Evolutionary conservation across 1,284 basidiomycete genomes (phyloP).

Genomic region (Moniliophthora roreri): DNA sequence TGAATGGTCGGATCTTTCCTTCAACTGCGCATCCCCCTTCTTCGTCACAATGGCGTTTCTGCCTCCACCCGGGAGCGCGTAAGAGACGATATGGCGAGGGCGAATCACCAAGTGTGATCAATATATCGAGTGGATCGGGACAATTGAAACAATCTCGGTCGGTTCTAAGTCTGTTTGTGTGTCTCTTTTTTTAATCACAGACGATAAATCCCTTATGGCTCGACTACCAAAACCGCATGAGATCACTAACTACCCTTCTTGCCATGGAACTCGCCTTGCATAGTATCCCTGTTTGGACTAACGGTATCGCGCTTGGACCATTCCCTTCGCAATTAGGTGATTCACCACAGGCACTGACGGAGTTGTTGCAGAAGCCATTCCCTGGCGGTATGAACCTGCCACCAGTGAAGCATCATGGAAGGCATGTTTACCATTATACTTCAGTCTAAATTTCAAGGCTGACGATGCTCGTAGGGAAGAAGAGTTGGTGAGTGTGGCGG

Average conservation of each 20-base stretch:
- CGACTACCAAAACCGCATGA: background rate
- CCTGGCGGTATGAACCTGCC: background rate
- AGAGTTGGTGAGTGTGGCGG: background rate
- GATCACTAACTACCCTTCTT: background rate
- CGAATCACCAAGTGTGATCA: background rate
- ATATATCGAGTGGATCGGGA: constrained; percentile 3
- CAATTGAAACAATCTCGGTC: constrained; percentile 17
- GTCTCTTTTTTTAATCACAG: constrained; percentile 11
- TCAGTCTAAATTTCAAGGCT: too few species aligned
- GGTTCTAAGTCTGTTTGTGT: constrained; percentile 20
- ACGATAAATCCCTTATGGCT: background rate
- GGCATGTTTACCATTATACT: background rate
- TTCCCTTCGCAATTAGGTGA: background rate
- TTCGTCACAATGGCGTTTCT: background rate
- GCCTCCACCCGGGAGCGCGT: background rate
- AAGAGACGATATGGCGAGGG: background rate
- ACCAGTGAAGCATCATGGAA: background rate
- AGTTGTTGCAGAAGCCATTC: background rate
- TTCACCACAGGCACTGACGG: background rate
- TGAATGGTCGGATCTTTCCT: background rate
- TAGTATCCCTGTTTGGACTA: background rate
- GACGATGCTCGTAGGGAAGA: background rate
- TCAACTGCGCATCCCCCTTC: background rate
- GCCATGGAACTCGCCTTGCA: background rate
- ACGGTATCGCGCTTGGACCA: background rate